phyloP scores from a whole-genome alignment of 2,329 filamentous ascomycete species.

The Colletotrichum sp. region DNA sequence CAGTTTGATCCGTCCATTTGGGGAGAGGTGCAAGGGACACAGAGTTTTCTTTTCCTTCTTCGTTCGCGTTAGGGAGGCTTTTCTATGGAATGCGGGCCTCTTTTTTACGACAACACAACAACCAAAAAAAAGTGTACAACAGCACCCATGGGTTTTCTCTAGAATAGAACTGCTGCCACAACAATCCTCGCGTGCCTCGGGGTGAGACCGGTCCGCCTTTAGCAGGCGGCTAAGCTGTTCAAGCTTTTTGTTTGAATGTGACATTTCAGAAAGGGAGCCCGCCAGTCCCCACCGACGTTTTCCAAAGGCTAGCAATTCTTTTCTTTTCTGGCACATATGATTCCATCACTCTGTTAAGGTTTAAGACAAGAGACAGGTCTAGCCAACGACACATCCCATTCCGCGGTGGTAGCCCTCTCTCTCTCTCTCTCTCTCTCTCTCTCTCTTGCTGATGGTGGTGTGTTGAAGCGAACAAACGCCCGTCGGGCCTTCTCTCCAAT shows the following conservation, averaged over 20 bases:
- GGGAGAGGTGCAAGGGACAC: background rate
- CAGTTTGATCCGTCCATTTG: background rate
- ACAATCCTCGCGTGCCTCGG: background rate
- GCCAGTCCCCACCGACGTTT: background rate
- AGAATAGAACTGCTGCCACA: constrained; percentile 4
- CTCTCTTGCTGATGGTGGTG: background rate
- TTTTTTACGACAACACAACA: background rate
- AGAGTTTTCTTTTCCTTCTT: background rate
- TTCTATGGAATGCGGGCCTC: background rate
- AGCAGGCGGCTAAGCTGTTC: background rate
- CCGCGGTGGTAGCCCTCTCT: background rate
- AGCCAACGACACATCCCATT: background rate
- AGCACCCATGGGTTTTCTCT: background rate
- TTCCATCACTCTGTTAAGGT: background rate
- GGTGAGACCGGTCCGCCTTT: background rate
- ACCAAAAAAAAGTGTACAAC: constrained; percentile 7
- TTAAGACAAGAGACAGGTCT: background rate
- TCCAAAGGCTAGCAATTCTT: background rate
- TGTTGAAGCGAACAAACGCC: background rate
- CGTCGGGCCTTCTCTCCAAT: background rate
- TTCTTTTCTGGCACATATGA: background rate
- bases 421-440: no score
- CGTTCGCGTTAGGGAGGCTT: background rate
- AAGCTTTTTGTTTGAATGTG: background rate
- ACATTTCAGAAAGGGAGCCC: background rate